Evolutionary conservation across 1,139 yeast species (phyloP), one percentile per base, ranked within the genome.

Genomic region (Arxiozyma slooffiae): DNA sequence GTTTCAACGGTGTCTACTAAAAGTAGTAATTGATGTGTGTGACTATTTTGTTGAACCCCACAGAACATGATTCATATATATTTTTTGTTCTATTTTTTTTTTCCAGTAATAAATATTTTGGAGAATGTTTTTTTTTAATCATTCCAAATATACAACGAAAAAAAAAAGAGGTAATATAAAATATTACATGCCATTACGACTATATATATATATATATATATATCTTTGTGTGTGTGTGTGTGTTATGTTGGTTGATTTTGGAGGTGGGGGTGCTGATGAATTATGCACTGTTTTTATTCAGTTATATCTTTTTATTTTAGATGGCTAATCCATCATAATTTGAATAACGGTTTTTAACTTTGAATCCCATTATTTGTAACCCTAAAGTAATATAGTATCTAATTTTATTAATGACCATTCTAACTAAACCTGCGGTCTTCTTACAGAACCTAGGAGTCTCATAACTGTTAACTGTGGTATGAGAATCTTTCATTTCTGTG

Each of bases 291-390:
- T 26, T 8, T 14, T n/a, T n/a, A n/a, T n/a, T n/a, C n/a, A 22
- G 11, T 4, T 4, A 18, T 7, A 17, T 14, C 14, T 9, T 20
- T 17, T n/a, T n/a, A n/a, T n/a, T n/a, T 51, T 50, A 61, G 30
- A 60, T 75, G 24, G 72, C 72, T 44, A 79, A 70, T 54, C 77
- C 68, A 14, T 81, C 83, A 60, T 75, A 76, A 26, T n/a, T 41
- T 16, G 44, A 26, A 51, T 75, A 71, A 41, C 81, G 81, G 61
- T 42, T 39, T 18, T 81, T 85, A 57, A 80, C 69, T 56, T 82
- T 87, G 58, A 77, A 76, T 2, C 92, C 92, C 48, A 83, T 70
- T 34, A 71, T 66, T 51, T 81, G 70, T 34, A 80, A 72, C 0
- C 76, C 59, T 4, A 74, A 61, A 57, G 77, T 79, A 21, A 83